Percentiles rank a stretch among this genome's conserved stretches.
Evolutionary conservation across 441 rosid genomes (phyloP).

Genomic region (Populus tomentosa): DNA sequence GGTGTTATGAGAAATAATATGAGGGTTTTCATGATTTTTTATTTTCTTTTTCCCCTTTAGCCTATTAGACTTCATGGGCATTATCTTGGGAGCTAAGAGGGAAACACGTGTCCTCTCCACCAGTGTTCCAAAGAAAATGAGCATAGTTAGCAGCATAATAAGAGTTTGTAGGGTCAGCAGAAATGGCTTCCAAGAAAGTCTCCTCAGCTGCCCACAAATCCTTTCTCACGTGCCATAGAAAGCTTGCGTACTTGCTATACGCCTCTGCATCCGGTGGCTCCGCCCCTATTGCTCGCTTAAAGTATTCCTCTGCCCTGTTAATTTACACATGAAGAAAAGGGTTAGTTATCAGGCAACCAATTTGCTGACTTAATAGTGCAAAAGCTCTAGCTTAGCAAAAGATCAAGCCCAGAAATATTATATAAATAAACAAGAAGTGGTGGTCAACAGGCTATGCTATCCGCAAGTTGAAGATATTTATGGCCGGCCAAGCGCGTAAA

Average conservation of each 20-base stretch:
- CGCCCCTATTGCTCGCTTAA: slow-evolving; percentile 56
- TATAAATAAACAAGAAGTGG: background rate
- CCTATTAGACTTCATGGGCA: slow-evolving; percentile 15
- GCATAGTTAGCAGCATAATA: slow-evolving; percentile 70
- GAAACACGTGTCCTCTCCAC: slow-evolving; percentile 90
- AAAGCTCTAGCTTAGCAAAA: background rate
- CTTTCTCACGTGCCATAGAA: slow-evolving; percentile 66
- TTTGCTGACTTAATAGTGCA: background rate
- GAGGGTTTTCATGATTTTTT: background rate
- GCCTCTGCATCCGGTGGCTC: slow-evolving; percentile 76
- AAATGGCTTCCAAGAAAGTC: slow-evolving; percentile 71
- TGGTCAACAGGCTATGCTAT: background rate
- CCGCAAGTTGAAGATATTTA: slow-evolving; percentile 2
- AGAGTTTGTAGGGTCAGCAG: slow-evolving; percentile 66
- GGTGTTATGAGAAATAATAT: background rate
- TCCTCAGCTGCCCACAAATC: slow-evolving; percentile 91
- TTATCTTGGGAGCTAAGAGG: slow-evolving; percentile 46
- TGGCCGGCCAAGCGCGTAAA: background rate
- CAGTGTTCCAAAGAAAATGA: slow-evolving; percentile 86
- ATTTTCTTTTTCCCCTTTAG: background rate
- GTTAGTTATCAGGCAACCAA: slow-evolving; percentile 1
- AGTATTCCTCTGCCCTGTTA: slow-evolving; percentile 76
- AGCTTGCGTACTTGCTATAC: slow-evolving; percentile 61
- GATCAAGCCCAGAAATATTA: background rate
- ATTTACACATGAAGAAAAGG: background rate